Conservation (phyloP, 768 basidiomycete genomes). For the Collybia nuda region DNA sequence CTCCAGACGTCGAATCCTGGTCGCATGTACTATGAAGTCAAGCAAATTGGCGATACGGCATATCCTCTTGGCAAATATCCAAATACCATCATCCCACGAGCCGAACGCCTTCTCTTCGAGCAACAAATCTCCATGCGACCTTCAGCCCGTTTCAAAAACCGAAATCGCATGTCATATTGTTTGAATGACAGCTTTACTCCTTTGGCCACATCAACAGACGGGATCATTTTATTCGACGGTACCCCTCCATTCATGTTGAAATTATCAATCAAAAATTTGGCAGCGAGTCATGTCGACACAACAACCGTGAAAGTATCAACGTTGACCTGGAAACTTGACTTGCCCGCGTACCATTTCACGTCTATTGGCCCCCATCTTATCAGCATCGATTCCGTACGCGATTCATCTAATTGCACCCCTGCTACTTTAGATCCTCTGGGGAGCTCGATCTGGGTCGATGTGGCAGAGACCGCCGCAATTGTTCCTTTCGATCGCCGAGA, state of each 20-base stretch:
- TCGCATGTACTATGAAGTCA: conserved; percentile 86
- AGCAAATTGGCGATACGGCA: conserved; percentile 82
- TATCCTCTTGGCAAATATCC: conserved; percentile 77
- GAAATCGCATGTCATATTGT: conserved; percentile 70
- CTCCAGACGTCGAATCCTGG: conserved; percentile 77
- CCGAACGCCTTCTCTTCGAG: conserved; percentile 73
- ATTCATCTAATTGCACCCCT: conserved; percentile 82
- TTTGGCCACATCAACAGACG: conserved; percentile 52
- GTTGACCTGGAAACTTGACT: conserved; percentile 67
- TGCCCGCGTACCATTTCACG: conserved; percentile 69
- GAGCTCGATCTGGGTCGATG: conserved; percentile 80
- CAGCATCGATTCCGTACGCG: conserved; percentile 73
- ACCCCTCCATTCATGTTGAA: conserved; percentile 82
- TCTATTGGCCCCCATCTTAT: conserved; percentile 83
- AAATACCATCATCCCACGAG: conserved; percentile 61
- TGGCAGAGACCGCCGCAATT: conserved; percentile 95
- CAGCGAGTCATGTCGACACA: conserved; percentile 61
- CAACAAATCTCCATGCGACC: conserved; percentile 85
- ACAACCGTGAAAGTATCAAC: conserved; percentile 51
- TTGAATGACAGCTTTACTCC: conserved; percentile 65
- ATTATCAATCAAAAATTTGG: conserved; percentile 75
- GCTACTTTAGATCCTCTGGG: conserved; percentile 59
- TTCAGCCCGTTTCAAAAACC: conserved; percentile 73
- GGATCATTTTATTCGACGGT: conserved; percentile 71
- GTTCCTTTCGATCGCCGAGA: conserved; percentile 75